These are phyloP conservation scores for Argentina anserina DNA, from an alignment of 306 rosid genomes.

Conservation along the genomic window DNA sequence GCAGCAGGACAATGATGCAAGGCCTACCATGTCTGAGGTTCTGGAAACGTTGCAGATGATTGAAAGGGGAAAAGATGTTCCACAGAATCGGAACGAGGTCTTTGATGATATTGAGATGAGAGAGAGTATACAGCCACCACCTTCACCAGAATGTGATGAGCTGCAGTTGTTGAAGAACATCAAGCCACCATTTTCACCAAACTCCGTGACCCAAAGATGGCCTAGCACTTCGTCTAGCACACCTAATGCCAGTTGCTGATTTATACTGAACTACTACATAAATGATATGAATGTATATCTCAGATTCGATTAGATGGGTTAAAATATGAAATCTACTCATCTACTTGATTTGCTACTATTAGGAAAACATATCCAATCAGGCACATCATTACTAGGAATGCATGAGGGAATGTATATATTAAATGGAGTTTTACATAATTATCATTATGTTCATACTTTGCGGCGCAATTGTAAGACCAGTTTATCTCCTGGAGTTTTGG, in stretches of 20 bases:
- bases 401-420: constrained; percentile 4
- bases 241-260: constrained; percentile 33
- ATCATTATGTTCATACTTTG: neutral
- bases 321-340: neutral
- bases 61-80: constrained; percentile 29
- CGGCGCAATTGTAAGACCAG: neutral
- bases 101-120: constrained; percentile 7
- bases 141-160: constrained; percentile 12
- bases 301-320: neutral
- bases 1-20: constrained; percentile 55
- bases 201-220: constrained; percentile 40
- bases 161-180: constrained; percentile 5
- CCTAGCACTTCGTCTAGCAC: constrained; percentile 32
- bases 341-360: neutral
- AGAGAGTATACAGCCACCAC: constrained; percentile 12
- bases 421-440: neutral
- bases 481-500: neutral
- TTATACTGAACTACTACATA: neutral
- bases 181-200: constrained; percentile 27
- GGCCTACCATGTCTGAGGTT: constrained; percentile 73
- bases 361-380: neutral
- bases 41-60: constrained; percentile 42
- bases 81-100: constrained; percentile 17
- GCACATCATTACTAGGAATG: constrained; percentile 5
- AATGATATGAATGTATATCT: neutral